Base-by-base conservation (phyloP, 495 filamentous ascomycete species). In the Cercophora newfieldiana region DNA sequence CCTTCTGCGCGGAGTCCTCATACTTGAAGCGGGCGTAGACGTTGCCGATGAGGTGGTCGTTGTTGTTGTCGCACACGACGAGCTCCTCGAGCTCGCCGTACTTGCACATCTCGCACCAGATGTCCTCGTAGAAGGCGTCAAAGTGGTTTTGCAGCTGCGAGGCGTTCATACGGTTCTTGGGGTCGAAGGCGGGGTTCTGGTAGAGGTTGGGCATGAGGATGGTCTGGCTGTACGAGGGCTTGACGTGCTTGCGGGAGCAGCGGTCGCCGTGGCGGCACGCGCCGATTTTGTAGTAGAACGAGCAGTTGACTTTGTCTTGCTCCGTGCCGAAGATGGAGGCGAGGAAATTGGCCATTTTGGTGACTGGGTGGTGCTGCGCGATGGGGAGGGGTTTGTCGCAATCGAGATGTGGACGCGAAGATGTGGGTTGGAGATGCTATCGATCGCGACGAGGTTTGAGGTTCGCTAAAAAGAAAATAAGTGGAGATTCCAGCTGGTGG, bases 21-120 rank as follows among this genome's bases (percentile, higher is more conserved):
- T 98, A 99, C 81, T 99, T 99, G 90, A 99, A 99, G 66, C 95
- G 93, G 26, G 95, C 95, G 85, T 99, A 99, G 71, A 99, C 95
- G 80, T 99, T 99, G 74, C 95, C 95, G 78, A 99, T 97, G 14
- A 99, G 84, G 81, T 99, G 94, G 76, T 97, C 94, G 82, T 97
- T 97, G 79, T 97, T 98, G 77, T 96, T 94, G 79, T 95, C 92
- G 76, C 92, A 96, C 2, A 94, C 90, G 8, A 96, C 92, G 30
- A 96, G 84, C 77, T 96, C 92, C 81, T 96, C 92, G 14, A 93
- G 79, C 81, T 96, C 92, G 58, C 92, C 92, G 75, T 93, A 94
- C 79, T 91, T 90, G 88, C 91, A 94, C 90, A 99, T 91, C 85
- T 99, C 95, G 83, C 94, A 97, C 92, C 95, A 99, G 69, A 99